phyloP scores from a whole-genome alignment of 2,329 filamentous ascomycete genomes.

The Ilyonectria mors-panacis region DNA sequence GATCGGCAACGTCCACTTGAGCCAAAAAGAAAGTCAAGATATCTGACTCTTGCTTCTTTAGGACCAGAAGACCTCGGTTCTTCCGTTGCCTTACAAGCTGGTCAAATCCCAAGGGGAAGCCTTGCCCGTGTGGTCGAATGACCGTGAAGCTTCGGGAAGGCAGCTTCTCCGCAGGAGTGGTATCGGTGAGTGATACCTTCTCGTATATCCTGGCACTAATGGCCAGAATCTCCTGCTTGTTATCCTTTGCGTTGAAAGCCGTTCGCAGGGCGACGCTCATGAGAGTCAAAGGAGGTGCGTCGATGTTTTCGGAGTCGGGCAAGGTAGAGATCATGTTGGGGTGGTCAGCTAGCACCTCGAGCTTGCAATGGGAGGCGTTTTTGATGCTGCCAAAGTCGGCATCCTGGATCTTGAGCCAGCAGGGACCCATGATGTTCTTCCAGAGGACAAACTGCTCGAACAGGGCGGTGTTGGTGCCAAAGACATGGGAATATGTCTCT shows the following conservation, averaged over 20 bases:
- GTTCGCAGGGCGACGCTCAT: conserved; percentile 96
- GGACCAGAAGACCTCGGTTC: conserved; percentile 81
- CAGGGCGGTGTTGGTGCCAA: conserved; percentile 91
- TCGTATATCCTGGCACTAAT: conserved; percentile 95
- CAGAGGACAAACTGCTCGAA: conserved; percentile 99
- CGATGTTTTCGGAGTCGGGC: conserved; percentile 83
- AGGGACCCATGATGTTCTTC: conserved; percentile 99
- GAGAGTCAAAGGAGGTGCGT: conserved; percentile 90
- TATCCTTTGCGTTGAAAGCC: conserved; percentile 89
- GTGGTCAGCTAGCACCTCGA: conserved; percentile 86
- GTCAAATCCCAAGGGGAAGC: conserved; percentile 92
- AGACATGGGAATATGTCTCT: conserved; percentile 94
- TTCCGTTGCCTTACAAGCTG: conserved; percentile 79
- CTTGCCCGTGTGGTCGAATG: conserved; percentile 82
- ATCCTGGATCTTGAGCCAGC: conserved; percentile 93
- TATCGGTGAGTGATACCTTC: conserved; percentile 88
- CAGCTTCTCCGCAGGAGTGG: conserved; percentile 88
- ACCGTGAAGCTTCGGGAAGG: conserved; percentile 93
- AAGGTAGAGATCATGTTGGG: conserved; percentile 82
- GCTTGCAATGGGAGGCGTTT: conserved; percentile 97
- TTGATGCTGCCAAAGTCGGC: conserved; percentile 88
- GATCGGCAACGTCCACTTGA: conserved; percentile 88
- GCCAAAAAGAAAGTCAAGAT: conserved; percentile 91
- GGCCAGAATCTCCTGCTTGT: conserved; percentile 95
- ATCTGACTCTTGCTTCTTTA: conserved; percentile 87